Conservation (phyloP, 2,329 filamentous ascomycete species). For the Plenodomus lindquistii region DNA sequence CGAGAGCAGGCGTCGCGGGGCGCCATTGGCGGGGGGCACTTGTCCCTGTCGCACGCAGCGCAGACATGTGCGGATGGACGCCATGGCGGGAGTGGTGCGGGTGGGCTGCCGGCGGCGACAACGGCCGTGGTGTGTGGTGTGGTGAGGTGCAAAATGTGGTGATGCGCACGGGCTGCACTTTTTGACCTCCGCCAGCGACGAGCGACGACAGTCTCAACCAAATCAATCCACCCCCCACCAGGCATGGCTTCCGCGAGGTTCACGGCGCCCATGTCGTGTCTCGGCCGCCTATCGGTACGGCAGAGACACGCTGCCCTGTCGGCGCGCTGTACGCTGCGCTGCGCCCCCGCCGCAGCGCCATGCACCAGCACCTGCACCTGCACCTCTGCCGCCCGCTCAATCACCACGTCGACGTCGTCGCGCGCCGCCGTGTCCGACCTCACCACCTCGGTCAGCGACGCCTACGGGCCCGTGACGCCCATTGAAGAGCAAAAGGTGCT, state of each 20-base stretch:
- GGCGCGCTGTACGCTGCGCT: conserved; percentile 55
- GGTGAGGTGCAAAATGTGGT: conserved; percentile 25
- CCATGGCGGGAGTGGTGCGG: too few species aligned
- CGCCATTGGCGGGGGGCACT: conserved; percentile 33
- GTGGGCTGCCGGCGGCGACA: too few species aligned
- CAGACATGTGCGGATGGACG: conserved; percentile 39
- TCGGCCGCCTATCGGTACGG: conserved; percentile 32
- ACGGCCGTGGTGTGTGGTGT: conserved; percentile 41
- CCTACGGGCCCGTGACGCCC: conserved; percentile 37
- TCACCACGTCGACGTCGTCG: conserved; percentile 54
- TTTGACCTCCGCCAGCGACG: conserved; percentile 29
- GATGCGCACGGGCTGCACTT: conserved; percentile 9
- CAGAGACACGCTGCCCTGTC: conserved; percentile 41
- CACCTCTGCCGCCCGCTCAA: conserved; percentile 30
- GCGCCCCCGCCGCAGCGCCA: conserved; percentile 33
- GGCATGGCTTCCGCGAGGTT: conserved; percentile 48
- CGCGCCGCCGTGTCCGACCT: conserved; percentile 59
- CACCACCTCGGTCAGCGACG: conserved; percentile 47
- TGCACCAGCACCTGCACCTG: conserved; percentile 19
- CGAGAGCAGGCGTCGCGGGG: conserved; percentile 51
- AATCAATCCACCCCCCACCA: too few species aligned
- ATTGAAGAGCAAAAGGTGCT: conserved; percentile 61
- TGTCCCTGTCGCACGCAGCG: conserved; percentile 38
- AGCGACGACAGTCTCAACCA: conserved; percentile 22
- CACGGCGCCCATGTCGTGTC: conserved; percentile 43